phyloP scores from a whole-genome alignment of 2,329 filamentous ascomycete species.

The Penicillium expansum region DNA sequence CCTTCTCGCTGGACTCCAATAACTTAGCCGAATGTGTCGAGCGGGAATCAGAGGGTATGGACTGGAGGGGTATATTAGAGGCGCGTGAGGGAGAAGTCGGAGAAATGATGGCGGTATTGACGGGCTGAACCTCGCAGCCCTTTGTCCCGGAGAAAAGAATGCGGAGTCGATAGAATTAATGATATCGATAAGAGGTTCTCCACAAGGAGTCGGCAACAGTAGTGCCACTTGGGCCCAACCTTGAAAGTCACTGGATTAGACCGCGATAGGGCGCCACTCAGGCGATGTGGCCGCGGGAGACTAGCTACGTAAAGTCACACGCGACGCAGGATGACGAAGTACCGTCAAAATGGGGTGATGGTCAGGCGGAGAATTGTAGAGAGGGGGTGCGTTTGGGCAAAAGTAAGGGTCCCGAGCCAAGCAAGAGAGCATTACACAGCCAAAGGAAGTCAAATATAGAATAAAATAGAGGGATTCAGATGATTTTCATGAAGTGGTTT shows the following conservation, averaged over 20 bases:
- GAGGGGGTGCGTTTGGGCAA: slow-evolving; percentile 3
- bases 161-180: slow-evolving; percentile 1
- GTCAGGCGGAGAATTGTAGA: slow-evolving; percentile 1
- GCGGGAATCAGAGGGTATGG: slow-evolving; percentile 51
- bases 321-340: slow-evolving; percentile 17
- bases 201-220: slow-evolving; percentile 4
- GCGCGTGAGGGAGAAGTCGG: slow-evolving; percentile 58
- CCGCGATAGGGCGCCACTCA: slow-evolving; percentile 12
- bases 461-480: neutral
- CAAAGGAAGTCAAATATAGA: neutral
- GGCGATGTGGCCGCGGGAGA: slow-evolving; percentile 6
- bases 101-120: slow-evolving; percentile 80
- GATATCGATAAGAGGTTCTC: slow-evolving; percentile 11
- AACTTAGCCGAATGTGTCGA: slow-evolving; percentile 28
- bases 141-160: slow-evolving; percentile 12
- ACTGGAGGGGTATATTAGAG: slow-evolving; percentile 85
- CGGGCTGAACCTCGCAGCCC: slow-evolving; percentile 79
- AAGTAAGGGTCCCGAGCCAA: neutral
- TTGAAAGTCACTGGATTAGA: neutral
- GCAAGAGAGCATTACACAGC: neutral
- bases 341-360: neutral
- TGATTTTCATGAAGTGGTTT: neutral
- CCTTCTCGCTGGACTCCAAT: slow-evolving; percentile 47
- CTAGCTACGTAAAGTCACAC: slow-evolving; percentile 14
- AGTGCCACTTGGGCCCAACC: neutral